phyloP scores from a whole-genome alignment of 805 yeast genomes.

The Torulaspora indica region DNA sequence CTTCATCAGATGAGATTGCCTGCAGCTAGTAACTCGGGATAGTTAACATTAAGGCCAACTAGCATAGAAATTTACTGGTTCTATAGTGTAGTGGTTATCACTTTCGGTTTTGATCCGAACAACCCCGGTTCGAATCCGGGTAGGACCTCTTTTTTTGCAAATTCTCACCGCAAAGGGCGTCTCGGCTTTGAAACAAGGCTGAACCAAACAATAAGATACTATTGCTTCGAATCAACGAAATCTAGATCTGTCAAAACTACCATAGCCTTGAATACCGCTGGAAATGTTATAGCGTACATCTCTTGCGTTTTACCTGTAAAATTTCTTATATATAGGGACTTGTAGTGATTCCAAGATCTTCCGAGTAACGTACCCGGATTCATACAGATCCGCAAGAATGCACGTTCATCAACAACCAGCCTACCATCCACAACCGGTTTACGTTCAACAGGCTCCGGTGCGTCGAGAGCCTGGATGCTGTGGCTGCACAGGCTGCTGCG shows the following conservation, averaged over 20 bases:
- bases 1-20: no score
- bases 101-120: constrained; percentile 76
- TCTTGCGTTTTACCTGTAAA: not conserved
- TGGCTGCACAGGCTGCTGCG: constrained; percentile 17
- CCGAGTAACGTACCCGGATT: not conserved
- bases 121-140: constrained; percentile 87
- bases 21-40: no score
- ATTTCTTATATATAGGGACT: no score
- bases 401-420: constrained; percentile 9
- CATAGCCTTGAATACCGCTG: not conserved
- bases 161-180: not conserved
- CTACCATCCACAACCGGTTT: constrained; percentile 16
- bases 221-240: not conserved
- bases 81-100: constrained; percentile 78
- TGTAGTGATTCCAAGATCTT: not conserved
- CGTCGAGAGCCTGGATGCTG: constrained; percentile 14
- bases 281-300: no score
- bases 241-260: not conserved
- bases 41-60: no score
- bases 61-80: constrained; percentile 7
- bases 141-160: constrained; percentile 50
- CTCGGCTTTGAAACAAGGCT: constrained; percentile 4
- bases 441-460: constrained; percentile 18
- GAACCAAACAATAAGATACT: not conserved
- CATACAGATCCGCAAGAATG: not conserved